These are phyloP conservation scores for Pontederia paniculata DNA, from an alignment of 176 grass and related monocot species.

Conservation along the genomic window DNA sequence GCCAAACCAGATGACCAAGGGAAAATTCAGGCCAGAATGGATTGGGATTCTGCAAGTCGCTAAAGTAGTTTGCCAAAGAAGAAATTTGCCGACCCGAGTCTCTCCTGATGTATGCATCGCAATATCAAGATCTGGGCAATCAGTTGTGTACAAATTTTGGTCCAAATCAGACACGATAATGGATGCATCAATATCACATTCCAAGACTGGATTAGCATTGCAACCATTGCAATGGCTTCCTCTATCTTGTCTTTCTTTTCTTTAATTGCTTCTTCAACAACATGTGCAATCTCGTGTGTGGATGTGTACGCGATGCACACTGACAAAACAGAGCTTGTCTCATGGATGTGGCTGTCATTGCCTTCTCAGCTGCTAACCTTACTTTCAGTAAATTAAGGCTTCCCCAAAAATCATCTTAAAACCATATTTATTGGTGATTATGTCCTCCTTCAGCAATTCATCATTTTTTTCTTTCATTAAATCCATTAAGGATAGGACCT, in stretches of 20 bases:
- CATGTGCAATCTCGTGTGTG: conserved; percentile 54
- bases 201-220: not conserved
- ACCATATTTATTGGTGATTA: conserved; percentile 36
- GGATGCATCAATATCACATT: not conserved
- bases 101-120: conserved; percentile 69
- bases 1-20: conserved; percentile 43
- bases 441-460: conserved; percentile 37
- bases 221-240: not conserved
- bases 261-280: conserved; percentile 29
- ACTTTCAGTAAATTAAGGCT: conserved; percentile 38
- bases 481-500: conserved; percentile 60
- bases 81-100: conserved; percentile 67
- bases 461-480: conserved; percentile 76
- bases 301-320: conserved; percentile 78
- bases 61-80: conserved; percentile 66
- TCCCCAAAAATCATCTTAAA: conserved; percentile 66
- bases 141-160: conserved; percentile 34
- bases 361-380: conserved; percentile 38
- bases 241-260: conserved; percentile 18
- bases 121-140: conserved; percentile 58
- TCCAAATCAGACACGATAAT: conserved; percentile 54
- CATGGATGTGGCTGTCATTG: conserved; percentile 35
- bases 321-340: conserved; percentile 52
- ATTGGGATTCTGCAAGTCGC: conserved; percentile 52
- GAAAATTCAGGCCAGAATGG: conserved; percentile 65